phyloP scores from a whole-genome alignment of 2,329 filamentous ascomycete species.

The Sporothrix phasma region DNA sequence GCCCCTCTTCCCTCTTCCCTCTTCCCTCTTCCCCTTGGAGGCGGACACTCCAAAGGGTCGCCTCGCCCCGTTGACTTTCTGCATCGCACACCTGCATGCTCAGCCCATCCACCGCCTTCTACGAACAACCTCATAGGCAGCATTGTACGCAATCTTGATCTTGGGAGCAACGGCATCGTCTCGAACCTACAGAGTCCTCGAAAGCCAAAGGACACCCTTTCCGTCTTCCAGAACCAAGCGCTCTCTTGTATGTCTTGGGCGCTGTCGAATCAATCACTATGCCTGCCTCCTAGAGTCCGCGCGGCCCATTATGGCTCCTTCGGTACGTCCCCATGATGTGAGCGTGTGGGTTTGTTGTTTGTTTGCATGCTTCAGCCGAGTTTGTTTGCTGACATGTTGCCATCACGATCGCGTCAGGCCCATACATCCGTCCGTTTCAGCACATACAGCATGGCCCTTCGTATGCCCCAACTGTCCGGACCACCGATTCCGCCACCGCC shows the following conservation, averaged over 20 bases:
- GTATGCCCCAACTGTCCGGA: conserved; percentile 47
- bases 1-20: conserved; percentile 9
- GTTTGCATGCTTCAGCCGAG: not conserved
- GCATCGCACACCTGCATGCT: not conserved
- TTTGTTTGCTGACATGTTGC: not conserved
- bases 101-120: not conserved
- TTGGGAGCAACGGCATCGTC: no score
- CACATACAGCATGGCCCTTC: conserved; percentile 50
- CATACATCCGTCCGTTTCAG: conserved; percentile 48
- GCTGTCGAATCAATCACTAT: conserved; percentile 26
- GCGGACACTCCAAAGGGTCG: not conserved
- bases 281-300: conserved; percentile 50
- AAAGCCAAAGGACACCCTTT: not conserved
- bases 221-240: not conserved
- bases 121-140: no score
- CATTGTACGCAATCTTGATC: no score
- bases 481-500: conserved; percentile 44
- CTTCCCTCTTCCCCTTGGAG: no score
- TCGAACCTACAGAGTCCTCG: no score
- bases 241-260: not conserved
- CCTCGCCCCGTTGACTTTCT: not conserved
- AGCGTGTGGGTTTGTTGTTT: no score
- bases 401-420: conserved; percentile 27
- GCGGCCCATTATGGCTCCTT: conserved; percentile 53
- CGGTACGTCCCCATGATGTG: conserved; percentile 36